These are phyloP conservation scores for Fusarium ambrosium DNA, from an alignment of 2,329 filamentous ascomycete species.

Conservation along the genomic window DNA sequence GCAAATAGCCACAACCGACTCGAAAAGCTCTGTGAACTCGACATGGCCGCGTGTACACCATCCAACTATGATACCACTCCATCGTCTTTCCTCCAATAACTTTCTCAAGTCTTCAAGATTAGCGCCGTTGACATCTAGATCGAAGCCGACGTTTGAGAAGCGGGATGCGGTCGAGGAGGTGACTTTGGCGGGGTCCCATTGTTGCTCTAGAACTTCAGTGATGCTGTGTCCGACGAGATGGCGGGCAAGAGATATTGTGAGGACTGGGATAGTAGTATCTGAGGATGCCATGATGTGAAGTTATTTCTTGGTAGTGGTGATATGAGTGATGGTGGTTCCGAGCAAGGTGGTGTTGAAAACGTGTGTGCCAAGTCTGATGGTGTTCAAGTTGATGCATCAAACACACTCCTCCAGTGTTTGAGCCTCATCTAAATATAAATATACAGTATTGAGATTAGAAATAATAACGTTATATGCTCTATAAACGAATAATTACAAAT, in stretches of 20 bases:
- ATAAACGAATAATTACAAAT: neutral
- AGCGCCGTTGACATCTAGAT: constrained; percentile 1
- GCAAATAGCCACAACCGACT: neutral
- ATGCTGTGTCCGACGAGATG: constrained; percentile 9
- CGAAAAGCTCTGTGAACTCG: constrained; percentile 25
- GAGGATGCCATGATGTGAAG: neutral
- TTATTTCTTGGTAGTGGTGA: neutral
- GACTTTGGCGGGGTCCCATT: constrained; percentile 17
- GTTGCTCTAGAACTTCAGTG: neutral
- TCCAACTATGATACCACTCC: constrained; percentile 9
- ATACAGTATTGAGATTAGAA: neutral
- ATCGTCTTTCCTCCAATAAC: neutral
- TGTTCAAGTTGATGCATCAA: neutral
- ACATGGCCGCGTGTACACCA: constrained; percentile 17
- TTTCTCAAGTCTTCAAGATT: neutral
- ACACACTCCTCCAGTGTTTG: neutral
- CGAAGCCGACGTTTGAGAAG: constrained; percentile 19
- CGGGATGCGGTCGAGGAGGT: neutral
- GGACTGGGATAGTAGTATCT: neutral
- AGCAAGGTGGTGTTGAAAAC: no score
- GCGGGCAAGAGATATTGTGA: constrained; percentile 15
- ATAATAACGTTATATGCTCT: neutral
- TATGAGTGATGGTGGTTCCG: neutral
- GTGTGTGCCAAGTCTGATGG: neutral
- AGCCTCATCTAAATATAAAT: neutral